Conservation (phyloP, 441 rosid species). For the Bruguiera hainesii region DNA sequence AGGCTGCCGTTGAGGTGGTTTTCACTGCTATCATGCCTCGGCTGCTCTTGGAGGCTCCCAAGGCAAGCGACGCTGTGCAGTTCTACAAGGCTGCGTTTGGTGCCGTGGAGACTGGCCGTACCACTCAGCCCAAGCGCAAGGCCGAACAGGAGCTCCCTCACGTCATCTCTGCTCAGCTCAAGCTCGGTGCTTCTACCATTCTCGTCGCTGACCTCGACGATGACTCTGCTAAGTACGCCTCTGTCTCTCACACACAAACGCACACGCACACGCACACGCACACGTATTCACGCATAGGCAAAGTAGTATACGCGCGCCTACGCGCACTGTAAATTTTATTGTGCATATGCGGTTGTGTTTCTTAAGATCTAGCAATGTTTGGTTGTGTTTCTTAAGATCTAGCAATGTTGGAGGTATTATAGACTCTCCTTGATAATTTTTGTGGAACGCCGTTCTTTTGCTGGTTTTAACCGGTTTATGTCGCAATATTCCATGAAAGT, state of each 20-base stretch:
- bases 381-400: no score
- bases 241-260: neutral
- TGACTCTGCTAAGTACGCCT: constrained; percentile 38
- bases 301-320: no score
- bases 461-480: no score
- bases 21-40: constrained; percentile 59
- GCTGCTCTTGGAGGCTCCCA: constrained; percentile 78
- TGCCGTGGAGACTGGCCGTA: constrained; percentile 60
- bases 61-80: constrained; percentile 66
- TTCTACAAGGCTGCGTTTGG: constrained; percentile 82
- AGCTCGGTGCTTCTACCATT: constrained; percentile 54
- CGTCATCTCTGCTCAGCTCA: constrained; percentile 59
- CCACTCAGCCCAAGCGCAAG: constrained; percentile 76
- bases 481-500: no score
- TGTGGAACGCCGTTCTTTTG: neutral
- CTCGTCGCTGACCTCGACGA: constrained; percentile 50
- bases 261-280: neutral
- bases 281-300: no score
- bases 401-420: no score
- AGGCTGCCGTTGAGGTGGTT: constrained; percentile 27
- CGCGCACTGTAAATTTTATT: no score
- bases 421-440: neutral
- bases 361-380: no score
- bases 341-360: no score
- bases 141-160: constrained; percentile 89